These are phyloP conservation scores for Zymoseptoria tritici DNA, from an alignment of 2,329 filamentous ascomycete genomes.

Conservation along the genomic window DNA sequence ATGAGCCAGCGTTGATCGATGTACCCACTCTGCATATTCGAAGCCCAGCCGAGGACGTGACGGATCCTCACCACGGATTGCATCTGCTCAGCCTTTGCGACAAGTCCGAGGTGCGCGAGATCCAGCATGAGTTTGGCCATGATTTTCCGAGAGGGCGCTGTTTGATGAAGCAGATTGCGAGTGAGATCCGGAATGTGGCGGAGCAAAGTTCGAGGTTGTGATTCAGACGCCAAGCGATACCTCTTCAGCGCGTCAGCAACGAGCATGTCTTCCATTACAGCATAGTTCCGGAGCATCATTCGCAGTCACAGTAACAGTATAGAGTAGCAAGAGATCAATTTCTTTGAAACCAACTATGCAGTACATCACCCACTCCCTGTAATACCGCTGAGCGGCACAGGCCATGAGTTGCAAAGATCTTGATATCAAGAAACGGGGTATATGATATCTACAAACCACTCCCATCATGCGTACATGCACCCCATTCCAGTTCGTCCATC, in stretches of 20 bases:
- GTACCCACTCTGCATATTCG: too few relatives aligned
- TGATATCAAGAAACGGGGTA: not conserved
- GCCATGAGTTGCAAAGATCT: not conserved
- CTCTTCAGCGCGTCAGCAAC: too few relatives aligned
- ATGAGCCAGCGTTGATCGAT: too few relatives aligned
- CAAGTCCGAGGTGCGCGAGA: conserved; percentile 3
- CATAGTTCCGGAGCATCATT: too few relatives aligned
- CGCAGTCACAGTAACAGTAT: too few relatives aligned
- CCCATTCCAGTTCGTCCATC: not conserved
- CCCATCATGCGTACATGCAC: not conserved
- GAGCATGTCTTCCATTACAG: too few relatives aligned
- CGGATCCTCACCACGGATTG: conserved; percentile 10
- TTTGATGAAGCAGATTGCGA: conserved; percentile 10
- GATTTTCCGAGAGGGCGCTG: conserved; percentile 7
- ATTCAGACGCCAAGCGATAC: too few relatives aligned
- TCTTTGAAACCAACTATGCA: too few relatives aligned
- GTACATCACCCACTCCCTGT: too few relatives aligned
- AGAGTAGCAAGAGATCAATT: too few relatives aligned
- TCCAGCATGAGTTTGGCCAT: conserved; percentile 10
- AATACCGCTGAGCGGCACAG: too few relatives aligned
- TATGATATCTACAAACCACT: not conserved
- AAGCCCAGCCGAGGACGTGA: conserved; percentile 3
- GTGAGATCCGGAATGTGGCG: conserved; percentile 6
- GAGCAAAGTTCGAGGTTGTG: not conserved
- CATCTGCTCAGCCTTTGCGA: conserved; percentile 12